Evolutionary conservation across 129 eudicot genomes (phyloP).

Genomic region (Artemisia tridentata): DNA sequence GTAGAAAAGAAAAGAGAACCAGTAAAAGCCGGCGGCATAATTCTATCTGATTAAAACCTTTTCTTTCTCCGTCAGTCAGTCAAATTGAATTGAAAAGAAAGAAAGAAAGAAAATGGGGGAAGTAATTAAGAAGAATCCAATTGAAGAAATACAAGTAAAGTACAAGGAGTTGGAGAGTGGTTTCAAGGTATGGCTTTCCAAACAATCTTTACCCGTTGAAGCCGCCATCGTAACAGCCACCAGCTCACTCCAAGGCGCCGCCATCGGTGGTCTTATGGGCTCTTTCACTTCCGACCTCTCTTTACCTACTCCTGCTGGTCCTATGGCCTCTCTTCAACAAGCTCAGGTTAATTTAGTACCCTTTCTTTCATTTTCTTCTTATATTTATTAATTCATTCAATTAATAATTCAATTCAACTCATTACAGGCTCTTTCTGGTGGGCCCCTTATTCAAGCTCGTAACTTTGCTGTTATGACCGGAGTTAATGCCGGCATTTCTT

Average conservation of each 20-base stretch:
- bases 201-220: slow-evolving; percentile 69
- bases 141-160: slow-evolving; percentile 45
- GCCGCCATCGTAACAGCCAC: slow-evolving; percentile 68
- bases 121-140: slow-evolving; percentile 36
- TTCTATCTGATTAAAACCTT: too few species aligned
- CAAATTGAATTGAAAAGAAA: too few species aligned
- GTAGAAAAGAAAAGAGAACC: too few species aligned
- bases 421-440: slow-evolving; percentile 81
- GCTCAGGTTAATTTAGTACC: slow-evolving; percentile 49
- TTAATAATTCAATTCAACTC: background rate
- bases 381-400: too few species aligned
- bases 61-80: too few species aligned
- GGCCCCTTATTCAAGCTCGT: slow-evolving; percentile 80
- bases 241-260: slow-evolving; percentile 70
- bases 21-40: too few species aligned
- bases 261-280: slow-evolving; percentile 76
- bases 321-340: slow-evolving; percentile 74
- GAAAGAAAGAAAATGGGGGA: too few species aligned
- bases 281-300: slow-evolving; percentile 48
- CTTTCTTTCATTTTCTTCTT: background rate
- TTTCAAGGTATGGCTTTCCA: slow-evolving; percentile 54
- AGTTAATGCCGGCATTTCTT: slow-evolving; percentile 73
- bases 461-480: slow-evolving; percentile 87
- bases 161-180: slow-evolving; percentile 56
- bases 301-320: slow-evolving; percentile 41